Conservation (phyloP, 495 filamentous ascomycete species). For the Penicillium arizonense region DNA sequence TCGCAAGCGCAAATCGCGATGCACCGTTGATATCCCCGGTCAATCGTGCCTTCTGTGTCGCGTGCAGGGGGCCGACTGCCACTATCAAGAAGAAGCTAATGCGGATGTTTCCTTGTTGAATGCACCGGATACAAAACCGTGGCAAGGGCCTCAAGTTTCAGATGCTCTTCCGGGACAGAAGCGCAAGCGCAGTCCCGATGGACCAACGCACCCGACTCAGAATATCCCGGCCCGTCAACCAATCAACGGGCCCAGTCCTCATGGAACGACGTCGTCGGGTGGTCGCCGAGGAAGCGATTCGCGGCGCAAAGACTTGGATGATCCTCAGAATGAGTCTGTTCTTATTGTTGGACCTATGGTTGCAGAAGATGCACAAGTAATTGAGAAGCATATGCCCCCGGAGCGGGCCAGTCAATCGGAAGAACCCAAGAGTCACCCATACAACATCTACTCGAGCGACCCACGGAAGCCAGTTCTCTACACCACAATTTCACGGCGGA, state of each 20-base stretch:
- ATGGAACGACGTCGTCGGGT: constrained; percentile 27
- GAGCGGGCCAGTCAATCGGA: constrained; percentile 36
- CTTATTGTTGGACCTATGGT: constrained; percentile 52
- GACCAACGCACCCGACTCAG: constrained; percentile 13
- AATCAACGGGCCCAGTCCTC: constrained; percentile 26
- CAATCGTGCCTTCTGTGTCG: constrained; percentile 50
- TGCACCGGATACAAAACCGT: constrained; percentile 27
- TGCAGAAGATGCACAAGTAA: constrained; percentile 51
- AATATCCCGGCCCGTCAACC: constrained; percentile 13
- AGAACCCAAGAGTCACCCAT: constrained; percentile 42
- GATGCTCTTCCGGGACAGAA: constrained; percentile 33
- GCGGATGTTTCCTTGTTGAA: constrained; percentile 26
- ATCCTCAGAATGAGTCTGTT: constrained; percentile 47
- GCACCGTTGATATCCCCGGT: constrained; percentile 48
- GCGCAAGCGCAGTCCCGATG: constrained; percentile 39
- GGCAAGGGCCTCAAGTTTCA: constrained; percentile 23
- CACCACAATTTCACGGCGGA: constrained; percentile 44
- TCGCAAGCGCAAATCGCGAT: constrained; percentile 52
- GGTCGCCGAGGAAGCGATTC: constrained; percentile 34
- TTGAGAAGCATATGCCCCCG: constrained; percentile 51
- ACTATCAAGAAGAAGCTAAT: constrained; percentile 43
- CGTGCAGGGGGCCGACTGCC: constrained; percentile 48
- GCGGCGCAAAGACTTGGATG: constrained; percentile 35
- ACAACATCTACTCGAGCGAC: constrained; percentile 50
- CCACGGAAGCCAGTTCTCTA: constrained; percentile 48